These are phyloP conservation scores for Trichoderma endophyticum DNA, from an alignment of 2,329 filamentous ascomycete genomes.

Conservation along the genomic window DNA sequence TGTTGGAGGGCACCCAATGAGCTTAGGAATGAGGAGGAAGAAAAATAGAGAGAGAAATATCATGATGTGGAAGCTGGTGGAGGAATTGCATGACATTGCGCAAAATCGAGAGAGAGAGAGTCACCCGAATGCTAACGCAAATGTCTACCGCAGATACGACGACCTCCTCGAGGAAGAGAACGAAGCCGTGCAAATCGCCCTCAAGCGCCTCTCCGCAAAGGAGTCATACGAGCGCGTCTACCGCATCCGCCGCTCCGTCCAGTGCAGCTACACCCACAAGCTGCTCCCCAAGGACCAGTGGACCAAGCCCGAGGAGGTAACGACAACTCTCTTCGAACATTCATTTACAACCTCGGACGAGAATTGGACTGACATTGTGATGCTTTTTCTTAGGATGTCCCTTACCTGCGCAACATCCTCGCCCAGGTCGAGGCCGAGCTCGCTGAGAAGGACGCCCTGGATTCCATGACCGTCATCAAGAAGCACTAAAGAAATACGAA, in stretches of 20 bases:
- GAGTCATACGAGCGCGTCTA: constrained; percentile 96
- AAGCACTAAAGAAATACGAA: constrained; percentile 38
- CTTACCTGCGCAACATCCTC: constrained; percentile 54
- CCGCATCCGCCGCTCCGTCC: constrained; percentile 92
- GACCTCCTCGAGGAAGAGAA: constrained; percentile 93
- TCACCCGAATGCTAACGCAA: neutral
- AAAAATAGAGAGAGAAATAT: no score
- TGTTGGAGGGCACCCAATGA: neutral
- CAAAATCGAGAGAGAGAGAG: neutral
- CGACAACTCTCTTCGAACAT: no score
- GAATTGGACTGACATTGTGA: neutral
- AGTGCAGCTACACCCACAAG: constrained; percentile 65
- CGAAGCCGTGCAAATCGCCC: constrained; percentile 78
- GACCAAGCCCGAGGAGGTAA: constrained; percentile 55
- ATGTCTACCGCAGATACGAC: constrained; percentile 64
- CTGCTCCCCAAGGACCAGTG: constrained; percentile 60
- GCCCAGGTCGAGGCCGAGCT: constrained; percentile 48
- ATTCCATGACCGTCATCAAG: constrained; percentile 50
- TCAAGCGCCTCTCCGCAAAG: constrained; percentile 86
- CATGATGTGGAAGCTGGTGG: neutral
- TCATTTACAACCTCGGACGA: neutral
- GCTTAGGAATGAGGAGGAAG: no score
- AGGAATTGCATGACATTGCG: neutral
- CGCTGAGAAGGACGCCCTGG: constrained; percentile 52
- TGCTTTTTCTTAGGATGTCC: constrained; percentile 42